phyloP scores from a whole-genome alignment of 257 asterid species.

The Prunella vulgaris region DNA sequence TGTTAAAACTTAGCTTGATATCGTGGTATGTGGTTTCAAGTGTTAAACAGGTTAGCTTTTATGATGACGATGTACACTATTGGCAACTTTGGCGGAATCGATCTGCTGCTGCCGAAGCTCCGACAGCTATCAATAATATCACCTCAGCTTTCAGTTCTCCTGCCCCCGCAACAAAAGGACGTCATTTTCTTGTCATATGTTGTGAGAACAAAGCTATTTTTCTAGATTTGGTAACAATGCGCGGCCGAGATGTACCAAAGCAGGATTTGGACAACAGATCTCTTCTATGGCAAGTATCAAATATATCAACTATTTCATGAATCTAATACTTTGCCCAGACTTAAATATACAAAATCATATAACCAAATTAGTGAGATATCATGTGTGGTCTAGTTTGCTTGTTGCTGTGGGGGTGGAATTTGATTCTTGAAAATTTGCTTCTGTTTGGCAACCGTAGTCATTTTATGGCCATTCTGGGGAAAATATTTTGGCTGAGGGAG shows the following conservation, averaged over 20 bases:
- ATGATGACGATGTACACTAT: conserved; percentile 88
- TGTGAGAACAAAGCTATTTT: conserved; percentile 97
- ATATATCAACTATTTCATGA: conserved; percentile 6
- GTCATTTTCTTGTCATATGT: conserved; percentile 96
- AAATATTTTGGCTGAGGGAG: not conserved
- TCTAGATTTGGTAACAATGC: conserved; percentile 97
- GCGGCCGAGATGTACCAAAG: conserved; percentile 98
- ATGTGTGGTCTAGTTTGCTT: not conserved
- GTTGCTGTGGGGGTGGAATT: not conserved
- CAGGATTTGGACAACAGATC: conserved; percentile 95
- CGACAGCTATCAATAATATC: conserved; percentile 73
- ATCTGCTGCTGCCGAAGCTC: conserved; percentile 96
- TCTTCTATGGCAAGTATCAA: conserved; percentile 63
- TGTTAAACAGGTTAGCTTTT: conserved; percentile 98
- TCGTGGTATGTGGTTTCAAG: conserved; percentile 43
- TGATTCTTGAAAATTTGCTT: not conserved
- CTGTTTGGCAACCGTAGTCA: not conserved
- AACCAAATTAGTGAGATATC: conserved; percentile 4
- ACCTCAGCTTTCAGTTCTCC: conserved; percentile 81
- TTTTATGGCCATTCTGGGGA: not conserved
- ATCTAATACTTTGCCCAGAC: conserved; percentile 7
- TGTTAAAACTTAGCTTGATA: conserved; percentile 32
- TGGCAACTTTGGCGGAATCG: conserved; percentile 94
- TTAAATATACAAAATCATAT: not conserved
- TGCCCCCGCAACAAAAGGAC: conserved; percentile 92